Percentiles rank a stretch among this genome's conserved stretches.
These are phyloP conservation scores for Penicillium odoratum DNA, from an alignment of 495 filamentous ascomycete species.

Conservation along the genomic window DNA sequence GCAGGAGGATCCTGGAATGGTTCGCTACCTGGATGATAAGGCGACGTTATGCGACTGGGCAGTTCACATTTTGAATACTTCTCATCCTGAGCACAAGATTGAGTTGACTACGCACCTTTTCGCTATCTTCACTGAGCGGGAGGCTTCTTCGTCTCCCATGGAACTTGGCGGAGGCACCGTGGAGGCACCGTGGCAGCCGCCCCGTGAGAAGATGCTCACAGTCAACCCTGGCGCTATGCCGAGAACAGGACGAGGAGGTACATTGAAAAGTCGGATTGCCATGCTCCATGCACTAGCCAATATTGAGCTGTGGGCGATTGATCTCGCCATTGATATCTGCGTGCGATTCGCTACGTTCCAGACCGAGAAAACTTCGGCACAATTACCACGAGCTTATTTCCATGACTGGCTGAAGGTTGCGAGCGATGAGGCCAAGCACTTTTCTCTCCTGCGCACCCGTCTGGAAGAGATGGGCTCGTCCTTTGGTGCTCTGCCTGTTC, in stretches of 20 bases:
- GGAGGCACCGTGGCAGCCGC: conserved; percentile 43
- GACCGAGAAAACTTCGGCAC: conserved; percentile 28
- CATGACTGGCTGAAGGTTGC: conserved; percentile 57
- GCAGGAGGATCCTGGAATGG: conserved; percentile 19
- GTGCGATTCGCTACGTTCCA: conserved; percentile 52
- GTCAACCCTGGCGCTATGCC: conserved; percentile 48
- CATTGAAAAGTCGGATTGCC: conserved; percentile 48
- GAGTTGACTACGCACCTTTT: conserved; percentile 52
- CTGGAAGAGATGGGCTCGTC: conserved; percentile 51
- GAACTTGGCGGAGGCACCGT: conserved; percentile 42
- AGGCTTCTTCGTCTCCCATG: conserved; percentile 45
- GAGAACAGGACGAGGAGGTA: conserved; percentile 43
- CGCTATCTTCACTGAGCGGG: conserved; percentile 41
- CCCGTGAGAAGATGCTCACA: conserved; percentile 43
- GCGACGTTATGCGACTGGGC: conserved; percentile 54
- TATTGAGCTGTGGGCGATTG: conserved; percentile 56
- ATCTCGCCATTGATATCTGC: conserved; percentile 56
- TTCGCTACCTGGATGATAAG: conserved; percentile 42
- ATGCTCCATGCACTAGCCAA: conserved; percentile 56
- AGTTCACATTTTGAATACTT: conserved; percentile 50
- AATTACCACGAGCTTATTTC: conserved; percentile 51
- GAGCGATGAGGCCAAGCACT: conserved; percentile 55
- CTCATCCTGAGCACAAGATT: conserved; percentile 54
- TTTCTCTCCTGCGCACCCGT: conserved; percentile 49
- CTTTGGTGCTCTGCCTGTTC: conserved; percentile 52